Conservation (phyloP, 441 rosid genomes). For the Jatropha multifida region DNA sequence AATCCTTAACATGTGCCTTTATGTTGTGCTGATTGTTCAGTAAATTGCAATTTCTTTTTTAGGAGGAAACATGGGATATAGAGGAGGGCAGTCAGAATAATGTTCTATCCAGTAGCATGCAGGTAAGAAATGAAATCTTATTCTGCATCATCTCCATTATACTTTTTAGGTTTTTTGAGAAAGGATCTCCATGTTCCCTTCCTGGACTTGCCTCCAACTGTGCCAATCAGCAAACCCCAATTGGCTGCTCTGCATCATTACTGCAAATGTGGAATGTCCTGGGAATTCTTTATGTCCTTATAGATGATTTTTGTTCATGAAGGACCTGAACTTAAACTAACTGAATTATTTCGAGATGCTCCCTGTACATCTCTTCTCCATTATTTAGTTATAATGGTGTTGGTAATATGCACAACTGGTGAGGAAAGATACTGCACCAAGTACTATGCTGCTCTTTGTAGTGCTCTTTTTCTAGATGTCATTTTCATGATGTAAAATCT, state of each 20-base stretch:
- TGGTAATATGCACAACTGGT: not conserved
- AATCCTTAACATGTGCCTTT: slow-evolving; percentile 18
- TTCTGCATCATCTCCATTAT: not conserved
- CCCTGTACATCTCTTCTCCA: not conserved
- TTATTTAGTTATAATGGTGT: not conserved
- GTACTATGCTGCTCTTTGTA: not conserved
- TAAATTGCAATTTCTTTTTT: slow-evolving; percentile 18
- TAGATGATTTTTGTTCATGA: not conserved
- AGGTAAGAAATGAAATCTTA: slow-evolving; percentile 47
- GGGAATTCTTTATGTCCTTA: not conserved
- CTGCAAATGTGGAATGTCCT: not conserved
- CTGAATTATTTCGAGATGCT: not conserved
- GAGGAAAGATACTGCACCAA: not conserved
- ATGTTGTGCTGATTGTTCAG: slow-evolving; percentile 31
- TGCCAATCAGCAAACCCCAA: slow-evolving; percentile 4
- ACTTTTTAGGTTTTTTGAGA: not conserved
- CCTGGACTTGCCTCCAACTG: not conserved
- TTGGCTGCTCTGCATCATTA: not conserved
- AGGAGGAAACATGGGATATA: slow-evolving; percentile 99
- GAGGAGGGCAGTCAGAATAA: slow-evolving; percentile 97
- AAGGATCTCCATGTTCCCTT: not conserved
- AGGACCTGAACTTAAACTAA: not conserved
- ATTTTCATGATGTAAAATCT: not conserved
- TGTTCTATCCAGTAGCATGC: slow-evolving; percentile 96
- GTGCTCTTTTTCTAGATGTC: not conserved